Base-by-base conservation (phyloP, 2,329 filamentous ascomycete genomes). In the Arachnomyces sp. region DNA sequence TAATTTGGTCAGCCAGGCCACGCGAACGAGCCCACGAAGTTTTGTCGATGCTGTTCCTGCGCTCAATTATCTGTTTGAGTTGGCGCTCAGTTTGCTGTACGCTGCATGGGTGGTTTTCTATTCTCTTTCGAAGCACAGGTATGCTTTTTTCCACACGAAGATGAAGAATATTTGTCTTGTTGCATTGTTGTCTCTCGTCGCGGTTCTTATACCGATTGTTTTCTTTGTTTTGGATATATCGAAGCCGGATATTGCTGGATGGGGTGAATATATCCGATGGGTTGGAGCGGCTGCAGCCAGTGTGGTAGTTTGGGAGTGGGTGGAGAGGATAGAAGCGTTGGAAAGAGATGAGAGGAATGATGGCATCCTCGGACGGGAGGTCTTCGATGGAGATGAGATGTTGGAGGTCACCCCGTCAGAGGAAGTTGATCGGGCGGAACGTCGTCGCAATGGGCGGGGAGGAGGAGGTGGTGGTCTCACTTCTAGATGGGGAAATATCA, bases 241-340 rank as follows among this genome's bases (percentile, higher is more conserved):
- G 7, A 82, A 90, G 53, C 82, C 86, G 17, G 80, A 86, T 45
- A 82, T 94, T 45, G 85, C 85, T 30, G 86, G 84, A 7, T 95
- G 89, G 89, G 89, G 89, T 56, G 89, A 94, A 56, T 95, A 94
- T 56, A 89, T 94, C 34, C 74, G 88, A 54, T 95, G 89, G 89
- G 89, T 94, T n/a, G 89, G 89, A 35, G 88, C 88, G 1, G 88
- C 89, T 0, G 88, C 88, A 1, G 89, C 89, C 18, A 94, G 87
- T 63, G 89, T 94, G n/a, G 85, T 94, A 15, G 89, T 95, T 2
- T 95, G 89, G 89, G 89, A 95, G 62, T 95, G 89, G 89, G 89
- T 95, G 2, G 89, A 95, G 62, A 77, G 89, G 17, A 95, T 95
- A 36, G 89, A 95, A 60, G 86, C 88, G 0, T 64, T 94, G 45